Evolutionary conservation across 352 stramenopile species (phyloP), one percentile per base, ranked within the genome.

Genomic region (Globisporangium abappressorium): DNA sequence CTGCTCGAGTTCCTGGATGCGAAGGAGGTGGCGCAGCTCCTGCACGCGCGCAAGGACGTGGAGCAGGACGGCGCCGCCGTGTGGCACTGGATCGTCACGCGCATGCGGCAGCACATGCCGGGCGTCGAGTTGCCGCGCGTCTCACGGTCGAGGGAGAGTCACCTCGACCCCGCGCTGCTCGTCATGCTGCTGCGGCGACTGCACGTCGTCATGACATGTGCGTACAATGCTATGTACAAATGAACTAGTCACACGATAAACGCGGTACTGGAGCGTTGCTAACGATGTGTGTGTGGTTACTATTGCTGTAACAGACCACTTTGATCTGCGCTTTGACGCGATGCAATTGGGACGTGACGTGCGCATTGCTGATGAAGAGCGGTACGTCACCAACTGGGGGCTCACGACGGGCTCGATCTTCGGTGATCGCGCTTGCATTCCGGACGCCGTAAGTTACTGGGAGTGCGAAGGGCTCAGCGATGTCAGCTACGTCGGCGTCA

Each of bases 401-500:
- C 70, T 68, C 57, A 71, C 68, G 41, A 75, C 68, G 47, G 80
- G 73, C 22, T 89, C 80, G 33, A 83, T 87, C 51, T 77, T 88
- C 22, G 84, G 80, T 1, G 73, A 90, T 65, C 73, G 68, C n/a
- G 38, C 57, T 5, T 92, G 83, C 72, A 33, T 62, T 14, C 65
- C 62, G 0, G 54, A 69, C 9, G 68, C 73, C 1, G 81, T 86
- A 61, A 92, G 81, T 71, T 92, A 92, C 68, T 92, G 84, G 81
- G 84, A 92, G 57, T 85, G 77, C 65, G 64, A 78, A 20, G 81
- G 84, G 0, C 65, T 92, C n/a, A 87, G 77, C 56, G 79, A 85
- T 72, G 80, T 79, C 54, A 84, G 80, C 65, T 89, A 89, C 64
- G 68, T 89, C 15, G 84, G 81, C 30, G 61, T 90, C 53, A 69